Evolutionary conservation across 164 flowering plant genomes (phyloP).

Genomic region (Umbilicus rupestris): DNA sequence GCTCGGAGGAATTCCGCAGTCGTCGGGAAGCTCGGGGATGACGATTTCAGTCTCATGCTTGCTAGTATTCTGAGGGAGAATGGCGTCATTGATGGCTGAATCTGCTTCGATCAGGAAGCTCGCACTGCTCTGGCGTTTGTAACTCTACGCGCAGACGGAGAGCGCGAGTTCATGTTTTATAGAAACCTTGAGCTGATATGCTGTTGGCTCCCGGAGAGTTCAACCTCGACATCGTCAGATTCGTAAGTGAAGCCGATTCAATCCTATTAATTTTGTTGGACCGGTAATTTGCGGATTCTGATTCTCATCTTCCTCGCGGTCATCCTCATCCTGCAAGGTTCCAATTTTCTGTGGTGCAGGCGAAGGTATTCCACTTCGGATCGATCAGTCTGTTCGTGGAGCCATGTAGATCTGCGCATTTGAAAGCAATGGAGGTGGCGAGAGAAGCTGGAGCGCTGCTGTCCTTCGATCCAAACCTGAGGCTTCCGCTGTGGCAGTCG

Average conservation of each 20-base stretch:
- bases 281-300: too few species aligned
- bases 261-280: too few species aligned
- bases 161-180: constrained; percentile 61
- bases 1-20: constrained; percentile 77
- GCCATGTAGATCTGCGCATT: constrained; percentile 1
- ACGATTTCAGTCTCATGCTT: constrained; percentile 86
- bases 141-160: constrained; percentile 66
- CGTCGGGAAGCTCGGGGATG: constrained; percentile 85
- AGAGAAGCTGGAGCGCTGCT: neutral
- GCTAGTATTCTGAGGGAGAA: constrained; percentile 52
- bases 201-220: constrained; percentile 37
- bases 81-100: constrained; percentile 47
- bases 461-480: neutral
- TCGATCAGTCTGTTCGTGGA: neutral
- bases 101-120: constrained; percentile 59
- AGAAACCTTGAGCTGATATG: constrained; percentile 60
- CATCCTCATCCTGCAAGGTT: too few species aligned
- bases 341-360: neutral
- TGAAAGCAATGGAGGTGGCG: neutral
- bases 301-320: neutral
- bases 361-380: constrained; percentile 5
- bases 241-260: constrained; percentile 29
- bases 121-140: constrained; percentile 81
- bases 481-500: neutral
- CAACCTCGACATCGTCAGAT: constrained; percentile 50